These are phyloP conservation scores for Coniella vitis DNA, from an alignment of 2,329 filamentous ascomycete species.

Conservation along the genomic window DNA sequence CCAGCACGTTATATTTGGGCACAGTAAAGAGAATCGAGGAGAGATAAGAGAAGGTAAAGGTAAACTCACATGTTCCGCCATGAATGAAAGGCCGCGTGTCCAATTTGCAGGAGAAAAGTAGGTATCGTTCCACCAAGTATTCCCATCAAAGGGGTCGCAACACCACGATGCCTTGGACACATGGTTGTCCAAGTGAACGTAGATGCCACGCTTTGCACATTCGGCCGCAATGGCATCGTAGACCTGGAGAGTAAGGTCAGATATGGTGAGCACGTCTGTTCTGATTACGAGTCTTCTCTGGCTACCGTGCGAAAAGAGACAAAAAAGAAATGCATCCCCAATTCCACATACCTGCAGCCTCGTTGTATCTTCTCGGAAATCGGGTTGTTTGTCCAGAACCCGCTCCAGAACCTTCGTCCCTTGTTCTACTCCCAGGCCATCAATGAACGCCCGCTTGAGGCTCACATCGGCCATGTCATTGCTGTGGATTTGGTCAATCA, in stretches of 20 bases:
- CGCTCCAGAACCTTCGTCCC: constrained; percentile 43
- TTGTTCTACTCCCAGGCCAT: constrained; percentile 43
- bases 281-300: no score
- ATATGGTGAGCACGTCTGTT: no score
- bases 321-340: no score
- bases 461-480: constrained; percentile 41
- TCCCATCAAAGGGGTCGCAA: constrained; percentile 47
- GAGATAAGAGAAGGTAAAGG: neutral
- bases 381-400: constrained; percentile 50
- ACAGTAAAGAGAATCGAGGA: constrained; percentile 1
- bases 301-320: no score
- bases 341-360: constrained; percentile 36
- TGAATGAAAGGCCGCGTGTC: constrained; percentile 52
- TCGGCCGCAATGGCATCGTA: constrained; percentile 58
- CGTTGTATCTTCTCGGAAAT: constrained; percentile 47
- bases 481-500: constrained; percentile 52
- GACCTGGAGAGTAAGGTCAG: no score
- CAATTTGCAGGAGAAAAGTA: constrained; percentile 54
- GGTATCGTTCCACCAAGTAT: constrained; percentile 55
- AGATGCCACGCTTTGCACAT: constrained; percentile 46
- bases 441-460: constrained; percentile 37
- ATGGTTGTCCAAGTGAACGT: constrained; percentile 56
- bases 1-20: no score
- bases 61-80: constrained; percentile 49
- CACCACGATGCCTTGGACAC: constrained; percentile 54